These are phyloP conservation scores for Ceratocystis huliohia DNA, from an alignment of 2,329 filamentous ascomycete species.

Conservation along the genomic window DNA sequence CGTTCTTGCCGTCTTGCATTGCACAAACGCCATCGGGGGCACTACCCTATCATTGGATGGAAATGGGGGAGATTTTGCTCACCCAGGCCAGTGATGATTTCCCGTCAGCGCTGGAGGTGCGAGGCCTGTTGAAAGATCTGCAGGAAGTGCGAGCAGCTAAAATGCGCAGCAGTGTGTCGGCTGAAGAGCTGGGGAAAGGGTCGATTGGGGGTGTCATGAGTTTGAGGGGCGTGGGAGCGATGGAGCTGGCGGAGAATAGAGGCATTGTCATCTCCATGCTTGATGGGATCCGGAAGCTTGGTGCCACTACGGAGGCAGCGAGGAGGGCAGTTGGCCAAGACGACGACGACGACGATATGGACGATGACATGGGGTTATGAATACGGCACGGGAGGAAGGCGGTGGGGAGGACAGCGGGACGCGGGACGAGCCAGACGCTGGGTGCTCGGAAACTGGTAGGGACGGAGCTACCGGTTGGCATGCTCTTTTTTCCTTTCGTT, in stretches of 20 bases:
- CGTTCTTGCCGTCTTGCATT: conserved; percentile 67
- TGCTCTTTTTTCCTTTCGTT: too few relatives aligned
- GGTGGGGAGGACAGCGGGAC: background rate
- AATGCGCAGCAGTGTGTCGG: conserved; percentile 61
- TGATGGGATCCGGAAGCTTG: conserved; percentile 74
- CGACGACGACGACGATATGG: conserved; percentile 49
- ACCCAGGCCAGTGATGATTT: conserved; percentile 78
- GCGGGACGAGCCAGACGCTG: too few relatives aligned
- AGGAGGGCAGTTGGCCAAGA: conserved; percentile 61
- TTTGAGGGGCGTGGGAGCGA: conserved; percentile 66
- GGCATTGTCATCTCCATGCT: conserved; percentile 76
- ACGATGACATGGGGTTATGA: conserved; percentile 17
- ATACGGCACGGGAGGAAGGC: background rate
- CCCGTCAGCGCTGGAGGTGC: conserved; percentile 55
- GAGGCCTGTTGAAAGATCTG: conserved; percentile 65
- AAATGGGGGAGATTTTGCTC: conserved; percentile 75
- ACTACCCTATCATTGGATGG: conserved; percentile 91
- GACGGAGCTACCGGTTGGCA: background rate
- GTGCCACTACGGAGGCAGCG: conserved; percentile 64
- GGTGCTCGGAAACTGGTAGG: too few relatives aligned
- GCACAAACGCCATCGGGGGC: conserved; percentile 53
- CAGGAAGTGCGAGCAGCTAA: conserved; percentile 84
- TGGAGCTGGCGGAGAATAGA: conserved; percentile 82
- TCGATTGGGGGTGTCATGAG: conserved; percentile 54
- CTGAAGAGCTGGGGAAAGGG: conserved; percentile 48